phyloP scores from a whole-genome alignment of 345 rosid genomes.

The Pelargonium nanum region DNA sequence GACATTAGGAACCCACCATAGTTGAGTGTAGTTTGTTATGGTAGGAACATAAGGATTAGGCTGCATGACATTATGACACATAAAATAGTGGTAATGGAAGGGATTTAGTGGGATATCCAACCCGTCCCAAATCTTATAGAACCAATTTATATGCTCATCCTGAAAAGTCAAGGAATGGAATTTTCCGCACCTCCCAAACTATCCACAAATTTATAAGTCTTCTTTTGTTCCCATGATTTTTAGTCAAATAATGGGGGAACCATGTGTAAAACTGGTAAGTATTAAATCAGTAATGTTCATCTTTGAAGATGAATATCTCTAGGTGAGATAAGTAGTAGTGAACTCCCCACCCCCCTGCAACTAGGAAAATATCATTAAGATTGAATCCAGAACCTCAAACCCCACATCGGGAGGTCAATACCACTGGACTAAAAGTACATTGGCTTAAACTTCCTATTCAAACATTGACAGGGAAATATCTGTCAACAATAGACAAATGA shows the following conservation, averaged over 20 bases:
- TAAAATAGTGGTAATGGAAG: not conserved
- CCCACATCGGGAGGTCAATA: not conserved
- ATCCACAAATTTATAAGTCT: not conserved
- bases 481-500: not conserved
- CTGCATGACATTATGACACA: conserved; percentile 36
- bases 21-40: conserved; percentile 83
- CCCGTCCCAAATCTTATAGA: not conserved
- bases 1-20: conserved; percentile 99
- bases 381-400: not conserved
- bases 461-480: not conserved
- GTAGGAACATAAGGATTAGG: conserved; percentile 63
- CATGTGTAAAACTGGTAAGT: not conserved
- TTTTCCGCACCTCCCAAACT: not conserved
- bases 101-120: not conserved
- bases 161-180: not conserved
- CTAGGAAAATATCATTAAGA: not conserved
- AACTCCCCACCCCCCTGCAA: not conserved
- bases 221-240: not conserved
- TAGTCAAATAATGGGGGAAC: not conserved
- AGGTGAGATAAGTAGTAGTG: not conserved
- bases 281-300: not conserved
- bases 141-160: not conserved
- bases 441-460: not conserved
- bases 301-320: not conserved
- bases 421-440: not conserved